A percentile compares a stretch with the other conserved stretches of the same genome.
These are phyloP conservation scores for Leccinum disarticulatum DNA, from an alignment of 768 basidiomycete species.

Conservation along the genomic window DNA sequence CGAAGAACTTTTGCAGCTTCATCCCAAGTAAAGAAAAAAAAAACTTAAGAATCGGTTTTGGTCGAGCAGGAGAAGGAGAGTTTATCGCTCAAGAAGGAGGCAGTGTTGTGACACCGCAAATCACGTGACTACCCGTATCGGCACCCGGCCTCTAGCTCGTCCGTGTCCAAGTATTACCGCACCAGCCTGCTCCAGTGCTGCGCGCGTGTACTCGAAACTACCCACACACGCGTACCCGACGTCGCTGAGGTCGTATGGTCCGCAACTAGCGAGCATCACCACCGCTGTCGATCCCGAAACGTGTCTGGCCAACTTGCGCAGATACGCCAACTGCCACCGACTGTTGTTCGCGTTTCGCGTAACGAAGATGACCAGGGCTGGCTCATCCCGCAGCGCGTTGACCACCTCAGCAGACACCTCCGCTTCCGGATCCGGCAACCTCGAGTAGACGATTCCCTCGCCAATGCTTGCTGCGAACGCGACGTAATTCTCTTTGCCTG, in stretches of 20 bases:
- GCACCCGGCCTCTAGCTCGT: slow-evolving; percentile 9
- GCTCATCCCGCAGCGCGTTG: background rate
- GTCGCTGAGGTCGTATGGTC: slow-evolving; percentile 58
- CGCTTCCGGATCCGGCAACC: slow-evolving; percentile 4
- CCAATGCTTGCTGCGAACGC: slow-evolving; percentile 45
- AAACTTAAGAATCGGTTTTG: background rate
- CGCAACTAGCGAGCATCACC: slow-evolving; percentile 58
- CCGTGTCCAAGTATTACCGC: slow-evolving; percentile 43
- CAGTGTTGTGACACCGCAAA: slow-evolving; percentile 20
- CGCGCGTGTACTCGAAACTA: slow-evolving; percentile 59
- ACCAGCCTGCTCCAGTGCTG: slow-evolving; percentile 47
- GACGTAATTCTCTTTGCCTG: slow-evolving; percentile 53
- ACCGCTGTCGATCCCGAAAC: slow-evolving; percentile 31
- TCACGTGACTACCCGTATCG: slow-evolving; percentile 24
- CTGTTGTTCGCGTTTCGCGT: slow-evolving; percentile 55
- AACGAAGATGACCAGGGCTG: slow-evolving; percentile 43
- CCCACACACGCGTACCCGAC: slow-evolving; percentile 41
- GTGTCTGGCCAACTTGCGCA: slow-evolving; percentile 32
- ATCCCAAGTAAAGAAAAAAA: slow-evolving; percentile 31
- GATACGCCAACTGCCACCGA: slow-evolving; percentile 50
- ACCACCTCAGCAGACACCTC: slow-evolving; percentile 6
- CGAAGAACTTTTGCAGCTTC: slow-evolving; percentile 57
- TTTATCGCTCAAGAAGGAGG: slow-evolving; percentile 16
- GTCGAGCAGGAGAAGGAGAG: background rate
- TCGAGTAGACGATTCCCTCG: slow-evolving; percentile 42